Evolutionary conservation across 805 yeast genomes (phyloP).

Genomic region (Kodamaea hsintzibuensis): DNA sequence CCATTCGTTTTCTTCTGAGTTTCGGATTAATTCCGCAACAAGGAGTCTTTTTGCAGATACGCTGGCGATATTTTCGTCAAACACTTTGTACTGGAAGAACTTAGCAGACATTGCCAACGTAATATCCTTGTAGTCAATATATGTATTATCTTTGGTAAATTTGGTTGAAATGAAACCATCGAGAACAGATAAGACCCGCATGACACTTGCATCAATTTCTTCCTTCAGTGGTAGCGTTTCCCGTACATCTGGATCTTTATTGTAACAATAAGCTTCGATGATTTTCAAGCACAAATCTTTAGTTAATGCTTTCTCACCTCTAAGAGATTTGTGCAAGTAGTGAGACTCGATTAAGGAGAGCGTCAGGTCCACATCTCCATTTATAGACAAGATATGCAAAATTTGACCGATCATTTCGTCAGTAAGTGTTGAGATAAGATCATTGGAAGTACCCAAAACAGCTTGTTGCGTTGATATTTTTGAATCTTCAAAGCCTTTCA

Average conservation of each 20-base stretch:
- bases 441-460: conserved; percentile 16
- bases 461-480: conserved; percentile 26
- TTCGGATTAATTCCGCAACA: conserved; percentile 13
- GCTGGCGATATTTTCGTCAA: conserved; percentile 26
- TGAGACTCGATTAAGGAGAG: conserved; percentile 37
- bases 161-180: conserved; percentile 23
- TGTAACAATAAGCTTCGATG: conserved; percentile 35
- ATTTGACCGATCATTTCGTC: conserved; percentile 26
- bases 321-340: conserved; percentile 30
- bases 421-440: conserved; percentile 19
- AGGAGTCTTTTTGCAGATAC: conserved; percentile 6
- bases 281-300: conserved; percentile 34
- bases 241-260: conserved; percentile 6
- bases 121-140: conserved; percentile 28
- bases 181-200: conserved; percentile 33
- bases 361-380: conserved; percentile 41
- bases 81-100: conserved; percentile 25
- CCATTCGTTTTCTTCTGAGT: conserved; percentile 15
- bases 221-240: neutral
- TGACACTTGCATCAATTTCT: conserved; percentile 25
- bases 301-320: conserved; percentile 34
- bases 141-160: conserved; percentile 6
- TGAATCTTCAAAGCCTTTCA: conserved; percentile 26
- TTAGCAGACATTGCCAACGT: conserved; percentile 29
- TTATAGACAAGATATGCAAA: conserved; percentile 30